These are phyloP conservation scores for apple (Malus domestica) DNA, from an alignment of 306 rosid genomes.

Conservation along the genomic window DNA sequence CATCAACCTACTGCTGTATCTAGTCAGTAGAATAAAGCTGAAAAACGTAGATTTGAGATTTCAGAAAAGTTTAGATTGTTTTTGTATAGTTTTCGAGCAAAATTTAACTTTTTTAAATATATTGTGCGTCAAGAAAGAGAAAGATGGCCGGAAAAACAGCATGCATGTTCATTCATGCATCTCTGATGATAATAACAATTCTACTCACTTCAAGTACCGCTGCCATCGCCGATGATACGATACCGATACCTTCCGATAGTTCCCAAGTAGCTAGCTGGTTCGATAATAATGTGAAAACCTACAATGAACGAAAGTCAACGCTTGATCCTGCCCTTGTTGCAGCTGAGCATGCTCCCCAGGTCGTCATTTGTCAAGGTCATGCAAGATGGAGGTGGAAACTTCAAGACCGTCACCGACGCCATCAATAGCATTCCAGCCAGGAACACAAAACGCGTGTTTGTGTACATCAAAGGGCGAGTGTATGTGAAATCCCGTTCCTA, in stretches of 20 bases:
- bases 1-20: too few species aligned
- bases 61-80: neutral
- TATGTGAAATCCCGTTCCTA: neutral
- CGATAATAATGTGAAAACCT: slow-evolving; percentile 15
- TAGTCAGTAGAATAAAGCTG: too few species aligned
- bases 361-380: slow-evolving; percentile 28
- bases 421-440: slow-evolving; percentile 35
- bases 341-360: slow-evolving; percentile 28
- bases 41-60: too few species aligned
- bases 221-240: slow-evolving; percentile 7
- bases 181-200: neutral
- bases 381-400: slow-evolving; percentile 42
- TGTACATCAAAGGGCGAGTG: slow-evolving; percentile 41
- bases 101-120: too few species aligned
- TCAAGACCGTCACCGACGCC: slow-evolving; percentile 39
- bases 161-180: neutral
- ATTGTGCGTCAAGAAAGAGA: too few species aligned
- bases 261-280: slow-evolving; percentile 33
- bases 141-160: slow-evolving; percentile 19
- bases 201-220: neutral
- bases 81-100: too few species aligned
- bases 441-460: slow-evolving; percentile 36
- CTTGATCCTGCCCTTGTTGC: slow-evolving; percentile 28
- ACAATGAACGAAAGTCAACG: neutral
- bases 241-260: slow-evolving; percentile 21